Evolutionary conservation across 805 yeast species (phyloP).

Genomic region (Kazachstania kunashirensis): DNA sequence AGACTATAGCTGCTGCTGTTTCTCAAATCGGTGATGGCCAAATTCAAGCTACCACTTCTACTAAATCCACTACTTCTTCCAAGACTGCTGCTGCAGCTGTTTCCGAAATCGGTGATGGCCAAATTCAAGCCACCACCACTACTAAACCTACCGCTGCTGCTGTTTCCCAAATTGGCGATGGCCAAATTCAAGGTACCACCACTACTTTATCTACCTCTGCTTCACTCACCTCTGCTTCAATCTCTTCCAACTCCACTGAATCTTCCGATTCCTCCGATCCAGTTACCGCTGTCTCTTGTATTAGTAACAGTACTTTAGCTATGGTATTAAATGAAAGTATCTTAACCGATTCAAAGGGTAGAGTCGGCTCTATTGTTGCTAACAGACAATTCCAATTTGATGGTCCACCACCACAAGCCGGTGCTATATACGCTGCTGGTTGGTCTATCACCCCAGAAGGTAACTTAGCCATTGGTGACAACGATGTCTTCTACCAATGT

Average conservation of each 20-base stretch:
- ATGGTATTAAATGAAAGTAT: constrained; percentile 43
- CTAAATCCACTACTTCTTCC: constrained; percentile 11
- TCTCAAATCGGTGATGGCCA: constrained; percentile 47
- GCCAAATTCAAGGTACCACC: constrained; percentile 1
- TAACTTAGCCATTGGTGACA: constrained; percentile 54
- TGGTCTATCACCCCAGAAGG: constrained; percentile 49
- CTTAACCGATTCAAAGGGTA: constrained; percentile 51
- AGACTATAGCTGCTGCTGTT: constrained; percentile 27
- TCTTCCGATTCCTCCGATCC: constrained; percentile 19
- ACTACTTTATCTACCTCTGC: constrained; percentile 13
- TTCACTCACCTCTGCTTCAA: constrained; percentile 13
- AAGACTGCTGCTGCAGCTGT: constrained; percentile 24
- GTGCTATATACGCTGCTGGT: constrained; percentile 62
- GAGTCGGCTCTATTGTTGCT: constrained; percentile 73
- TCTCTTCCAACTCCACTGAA: constrained; percentile 17
- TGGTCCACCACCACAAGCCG: constrained; percentile 82
- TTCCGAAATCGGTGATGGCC: constrained; percentile 37
- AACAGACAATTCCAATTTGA: constrained; percentile 82
- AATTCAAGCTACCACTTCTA: constrained; percentile 32
- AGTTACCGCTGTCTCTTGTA: constrained; percentile 35
- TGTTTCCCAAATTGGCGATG: constrained; percentile 11
- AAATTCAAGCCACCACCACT: constrained; percentile 28
- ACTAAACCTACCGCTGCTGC: constrained; percentile 9
- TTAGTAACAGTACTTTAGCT: constrained; percentile 41
- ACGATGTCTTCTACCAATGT: constrained; percentile 61